These are phyloP conservation scores for Claviceps quebecensis DNA, from an alignment of 2,329 filamentous ascomycete genomes.

Conservation along the genomic window DNA sequence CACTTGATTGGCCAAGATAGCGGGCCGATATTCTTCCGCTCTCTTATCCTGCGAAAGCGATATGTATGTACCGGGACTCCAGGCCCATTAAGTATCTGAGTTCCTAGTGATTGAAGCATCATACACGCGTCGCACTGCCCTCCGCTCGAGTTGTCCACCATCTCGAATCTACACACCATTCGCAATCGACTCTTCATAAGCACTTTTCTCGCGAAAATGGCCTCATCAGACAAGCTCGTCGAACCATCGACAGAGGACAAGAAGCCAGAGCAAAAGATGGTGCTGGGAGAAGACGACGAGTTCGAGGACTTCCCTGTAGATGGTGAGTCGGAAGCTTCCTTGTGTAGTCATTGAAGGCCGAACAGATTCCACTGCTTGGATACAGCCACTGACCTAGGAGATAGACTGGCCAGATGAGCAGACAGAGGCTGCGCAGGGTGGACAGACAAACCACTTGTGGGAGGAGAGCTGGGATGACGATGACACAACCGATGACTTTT, in stretches of 20 bases:
- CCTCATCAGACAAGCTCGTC: constrained; percentile 14
- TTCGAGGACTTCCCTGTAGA: constrained; percentile 98
- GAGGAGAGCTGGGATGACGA: constrained; percentile 99
- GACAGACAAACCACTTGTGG: constrained; percentile 71
- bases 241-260: constrained; percentile 17
- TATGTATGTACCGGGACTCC: too few species aligned
- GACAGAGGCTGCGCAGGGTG: constrained; percentile 62
- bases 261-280: constrained; percentile 34
- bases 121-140: background rate
- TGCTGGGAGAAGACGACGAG: constrained; percentile 93
- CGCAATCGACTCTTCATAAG: background rate
- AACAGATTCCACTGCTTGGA: too few species aligned
- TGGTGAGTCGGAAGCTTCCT: constrained; percentile 37
- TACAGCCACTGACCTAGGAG: background rate
- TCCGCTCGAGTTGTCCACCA: background rate
- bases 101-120: too few species aligned
- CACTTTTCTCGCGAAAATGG: constrained; percentile 1
- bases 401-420: constrained; percentile 89
- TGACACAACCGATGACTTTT: constrained; percentile 93
- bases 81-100: too few species aligned
- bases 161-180: background rate
- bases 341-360: background rate
- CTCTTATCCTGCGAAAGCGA: too few species aligned
- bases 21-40: too few species aligned
- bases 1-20: too few species aligned